These are phyloP conservation scores for Lentinula edodes DNA, from an alignment of 768 basidiomycete genomes.

Conservation along the genomic window DNA sequence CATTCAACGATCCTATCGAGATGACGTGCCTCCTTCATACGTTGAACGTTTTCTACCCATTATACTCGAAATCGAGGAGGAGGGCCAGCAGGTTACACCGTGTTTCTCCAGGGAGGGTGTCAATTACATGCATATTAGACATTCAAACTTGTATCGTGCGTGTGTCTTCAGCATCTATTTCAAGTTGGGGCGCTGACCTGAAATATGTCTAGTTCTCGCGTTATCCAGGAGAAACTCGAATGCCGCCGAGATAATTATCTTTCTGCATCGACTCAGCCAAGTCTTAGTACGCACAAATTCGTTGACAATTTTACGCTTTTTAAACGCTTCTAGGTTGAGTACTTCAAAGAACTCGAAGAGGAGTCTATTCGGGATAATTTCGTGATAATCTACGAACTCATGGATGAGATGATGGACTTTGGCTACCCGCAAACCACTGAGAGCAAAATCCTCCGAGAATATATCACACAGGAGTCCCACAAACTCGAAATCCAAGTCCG, in stretches of 20 bases:
- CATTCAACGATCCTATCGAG: conserved; percentile 93
- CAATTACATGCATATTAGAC: conserved; percentile 98
- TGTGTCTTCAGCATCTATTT: conserved; percentile 10
- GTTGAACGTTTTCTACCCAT: conserved; percentile 94
- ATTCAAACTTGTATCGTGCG: conserved; percentile 95
- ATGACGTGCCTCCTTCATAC: conserved; percentile 86
- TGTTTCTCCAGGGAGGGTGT: conserved; percentile 94
- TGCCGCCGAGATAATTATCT: conserved; percentile 93
- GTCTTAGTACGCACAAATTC: conserved; percentile 46
- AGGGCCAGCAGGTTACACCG: conserved; percentile 91
- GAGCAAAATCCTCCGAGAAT: conserved; percentile 98
- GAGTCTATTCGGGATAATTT: conserved; percentile 99
- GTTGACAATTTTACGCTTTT: background rate
- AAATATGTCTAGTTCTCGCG: conserved; percentile 69
- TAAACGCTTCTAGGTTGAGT: conserved; percentile 50
- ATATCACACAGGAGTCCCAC: conserved; percentile 98
- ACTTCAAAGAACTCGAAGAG: conserved; percentile 99
- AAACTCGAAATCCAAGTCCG: conserved; percentile 91
- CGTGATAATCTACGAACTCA: conserved; percentile 96
- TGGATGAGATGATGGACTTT: conserved; percentile 99
- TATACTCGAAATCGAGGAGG: conserved; percentile 94
- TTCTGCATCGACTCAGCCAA: conserved; percentile 88
- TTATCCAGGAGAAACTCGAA: conserved; percentile 95
- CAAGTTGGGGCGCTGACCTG: background rate
- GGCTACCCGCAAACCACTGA: conserved; percentile 99